Percentiles rank a stretch among this genome's conserved stretches.
Evolutionary conservation across 225 moss, liverwort and hornwort genomes (phyloP).

Genomic region (Pseudisothecium myosuroides): DNA sequence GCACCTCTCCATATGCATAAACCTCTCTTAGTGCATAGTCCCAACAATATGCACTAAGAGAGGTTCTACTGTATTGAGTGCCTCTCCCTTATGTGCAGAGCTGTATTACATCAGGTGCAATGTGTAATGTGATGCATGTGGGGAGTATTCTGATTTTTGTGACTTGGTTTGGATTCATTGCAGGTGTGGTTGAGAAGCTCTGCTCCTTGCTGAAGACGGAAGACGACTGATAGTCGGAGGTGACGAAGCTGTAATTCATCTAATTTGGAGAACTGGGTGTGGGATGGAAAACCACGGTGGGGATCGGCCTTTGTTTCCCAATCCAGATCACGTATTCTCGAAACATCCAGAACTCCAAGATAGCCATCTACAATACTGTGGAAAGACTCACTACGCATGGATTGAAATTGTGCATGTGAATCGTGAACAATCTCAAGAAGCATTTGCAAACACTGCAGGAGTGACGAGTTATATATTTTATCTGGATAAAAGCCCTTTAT

Average conservation of each 20-base stretch:
- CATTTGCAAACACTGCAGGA: neutral
- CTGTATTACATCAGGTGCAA: neutral
- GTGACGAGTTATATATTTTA: no score
- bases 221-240: neutral
- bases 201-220: neutral
- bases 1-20: no score
- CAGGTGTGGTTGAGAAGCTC: neutral
- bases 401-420: neutral
- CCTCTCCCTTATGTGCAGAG: no score
- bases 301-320: constrained; percentile 25
- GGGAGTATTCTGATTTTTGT: neutral
- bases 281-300: neutral
- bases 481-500: neutral
- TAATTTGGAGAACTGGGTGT: neutral
- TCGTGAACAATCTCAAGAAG: neutral
- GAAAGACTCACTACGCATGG: neutral
- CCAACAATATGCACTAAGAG: no score
- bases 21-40: no score
- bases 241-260: neutral
- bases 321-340: neutral
- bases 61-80: no score
- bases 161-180: neutral
- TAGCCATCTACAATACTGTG: neutral
- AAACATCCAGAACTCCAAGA: neutral
- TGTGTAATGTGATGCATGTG: neutral